Percentiles rank a stretch among this genome's conserved stretches.
Evolutionary conservation across 192 early-diverging fungal species (phyloP).

Genomic region (Coemansia sp.): DNA sequence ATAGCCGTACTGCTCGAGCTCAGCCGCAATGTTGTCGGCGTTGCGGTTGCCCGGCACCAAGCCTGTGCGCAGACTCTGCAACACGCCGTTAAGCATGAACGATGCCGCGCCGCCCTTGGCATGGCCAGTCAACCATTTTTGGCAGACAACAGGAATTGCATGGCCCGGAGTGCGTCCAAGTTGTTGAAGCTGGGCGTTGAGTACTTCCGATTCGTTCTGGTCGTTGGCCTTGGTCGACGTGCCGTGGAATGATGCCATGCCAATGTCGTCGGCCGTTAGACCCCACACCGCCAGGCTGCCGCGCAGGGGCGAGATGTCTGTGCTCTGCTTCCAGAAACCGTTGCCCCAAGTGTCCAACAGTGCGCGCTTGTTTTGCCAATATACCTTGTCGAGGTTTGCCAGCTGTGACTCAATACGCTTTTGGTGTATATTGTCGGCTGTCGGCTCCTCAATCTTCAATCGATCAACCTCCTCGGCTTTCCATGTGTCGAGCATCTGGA

Average conservation of each 20-base stretch:
- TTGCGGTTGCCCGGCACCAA: slow-evolving; percentile 90
- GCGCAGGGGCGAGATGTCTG: slow-evolving; percentile 78
- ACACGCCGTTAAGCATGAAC: slow-evolving; percentile 88
- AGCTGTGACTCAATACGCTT: slow-evolving; percentile 52
- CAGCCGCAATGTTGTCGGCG: slow-evolving; percentile 41
- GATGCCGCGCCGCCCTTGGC: slow-evolving; percentile 90
- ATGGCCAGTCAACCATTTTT: slow-evolving; percentile 88
- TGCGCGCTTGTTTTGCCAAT: slow-evolving; percentile 1
- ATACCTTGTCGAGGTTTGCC: neutral
- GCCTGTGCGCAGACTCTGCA: slow-evolving; percentile 79
- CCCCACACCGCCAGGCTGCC: slow-evolving; percentile 84
- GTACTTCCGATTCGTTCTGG: slow-evolving; percentile 87
- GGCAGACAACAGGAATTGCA: slow-evolving; percentile 73
- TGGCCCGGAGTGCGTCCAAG: slow-evolving; percentile 84
- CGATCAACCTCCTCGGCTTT: slow-evolving; percentile 2
- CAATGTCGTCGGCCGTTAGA: slow-evolving; percentile 86
- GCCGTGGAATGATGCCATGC: slow-evolving; percentile 91
- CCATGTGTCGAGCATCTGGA: slow-evolving; percentile 7
- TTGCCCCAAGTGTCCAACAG: slow-evolving; percentile 62
- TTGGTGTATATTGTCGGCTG: too few relatives aligned
- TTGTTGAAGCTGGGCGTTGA: slow-evolving; percentile 82
- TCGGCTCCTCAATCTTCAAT: slow-evolving; percentile 17
- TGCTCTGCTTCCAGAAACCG: slow-evolving; percentile 74
- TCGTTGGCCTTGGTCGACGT: slow-evolving; percentile 93
- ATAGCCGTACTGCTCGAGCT: slow-evolving; percentile 70